Evolutionary conservation across 768 basidiomycete genomes (phyloP).

Genomic region (Hebeloma cylindrosporum): DNA sequence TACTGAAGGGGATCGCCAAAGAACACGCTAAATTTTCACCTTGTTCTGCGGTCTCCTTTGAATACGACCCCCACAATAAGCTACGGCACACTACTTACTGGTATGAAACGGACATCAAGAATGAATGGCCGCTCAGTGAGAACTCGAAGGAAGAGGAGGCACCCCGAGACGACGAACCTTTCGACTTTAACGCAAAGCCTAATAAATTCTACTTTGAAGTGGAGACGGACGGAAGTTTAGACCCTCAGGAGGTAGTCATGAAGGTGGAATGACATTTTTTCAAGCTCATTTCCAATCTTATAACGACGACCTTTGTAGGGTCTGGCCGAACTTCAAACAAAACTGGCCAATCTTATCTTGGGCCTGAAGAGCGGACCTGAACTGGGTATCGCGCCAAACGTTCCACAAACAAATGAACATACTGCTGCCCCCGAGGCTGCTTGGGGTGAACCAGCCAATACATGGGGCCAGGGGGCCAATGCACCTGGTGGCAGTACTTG

Average conservation of each 20-base stretch:
- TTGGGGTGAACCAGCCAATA: conserved; percentile 24
- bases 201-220: conserved; percentile 92
- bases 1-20: conserved; percentile 86
- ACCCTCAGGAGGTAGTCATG: conserved; percentile 86
- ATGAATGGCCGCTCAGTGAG: conserved; percentile 89
- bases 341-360: conserved; percentile 76
- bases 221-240: conserved; percentile 89
- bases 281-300: conserved; percentile 4
- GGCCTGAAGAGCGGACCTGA: conserved; percentile 68
- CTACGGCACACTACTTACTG: conserved; percentile 94
- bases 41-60: conserved; percentile 90
- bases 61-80: conserved; percentile 98
- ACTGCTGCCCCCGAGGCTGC: conserved; percentile 12
- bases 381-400: conserved; percentile 48
- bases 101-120: conserved; percentile 79
- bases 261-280: conserved; percentile 48
- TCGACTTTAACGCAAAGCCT: conserved; percentile 88
- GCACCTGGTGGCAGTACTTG: conserved; percentile 26
- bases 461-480: too few relatives aligned
- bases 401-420: conserved; percentile 37
- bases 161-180: conserved; percentile 75
- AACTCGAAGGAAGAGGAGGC: conserved; percentile 86
- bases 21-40: conserved; percentile 99
- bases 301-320: conserved; percentile 46
- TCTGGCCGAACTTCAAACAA: conserved; percentile 74